A percentile compares a stretch with the other conserved stretches of the same genome.
phyloP scores from a whole-genome alignment of 2,329 filamentous ascomycete species.

The Penicillium brasilianum region DNA sequence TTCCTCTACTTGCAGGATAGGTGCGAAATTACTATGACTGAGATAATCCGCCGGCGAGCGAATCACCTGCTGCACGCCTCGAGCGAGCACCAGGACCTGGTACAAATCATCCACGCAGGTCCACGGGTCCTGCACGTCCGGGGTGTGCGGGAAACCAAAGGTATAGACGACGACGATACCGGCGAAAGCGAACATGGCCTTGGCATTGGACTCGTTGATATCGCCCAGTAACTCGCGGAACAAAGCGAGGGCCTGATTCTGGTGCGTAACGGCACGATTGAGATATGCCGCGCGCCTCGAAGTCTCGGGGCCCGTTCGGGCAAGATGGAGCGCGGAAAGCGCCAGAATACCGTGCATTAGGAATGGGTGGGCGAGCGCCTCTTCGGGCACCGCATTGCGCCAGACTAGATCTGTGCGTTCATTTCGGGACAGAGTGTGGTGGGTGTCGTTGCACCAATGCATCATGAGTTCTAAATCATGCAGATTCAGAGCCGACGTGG shows the following conservation, averaged over 20 bases:
- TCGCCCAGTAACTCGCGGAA: conserved; percentile 42
- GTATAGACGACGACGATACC: conserved; percentile 46
- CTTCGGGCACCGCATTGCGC: conserved; percentile 39
- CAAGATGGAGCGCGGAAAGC: conserved; percentile 42
- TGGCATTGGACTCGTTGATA: conserved; percentile 44
- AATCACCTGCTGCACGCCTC: conserved; percentile 44
- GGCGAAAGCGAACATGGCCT: conserved; percentile 48
- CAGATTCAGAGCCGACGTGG: conserved; percentile 46
- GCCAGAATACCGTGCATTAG: conserved; percentile 46
- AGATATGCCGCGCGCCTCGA: conserved; percentile 36
- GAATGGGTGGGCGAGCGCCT: conserved; percentile 41
- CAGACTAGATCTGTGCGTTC: conserved; percentile 41
- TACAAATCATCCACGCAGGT: conserved; percentile 40
- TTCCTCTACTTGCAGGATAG: conserved; percentile 35
- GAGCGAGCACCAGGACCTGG: conserved; percentile 40
- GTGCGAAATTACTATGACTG: conserved; percentile 31
- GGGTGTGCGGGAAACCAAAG: conserved; percentile 42
- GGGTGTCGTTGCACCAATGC: conserved; percentile 46
- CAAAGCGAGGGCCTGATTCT: conserved; percentile 40
- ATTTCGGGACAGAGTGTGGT: conserved; percentile 35
- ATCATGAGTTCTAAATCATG: conserved; percentile 52
- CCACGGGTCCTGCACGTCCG: conserved; percentile 34
- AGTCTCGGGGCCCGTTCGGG: conserved; percentile 35
- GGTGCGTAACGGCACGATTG: conserved; percentile 42
- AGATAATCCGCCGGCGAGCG: conserved; percentile 33